phyloP scores from a whole-genome alignment of 2,329 filamentous ascomycete genomes.

The Dactylellina haptotyla region DNA sequence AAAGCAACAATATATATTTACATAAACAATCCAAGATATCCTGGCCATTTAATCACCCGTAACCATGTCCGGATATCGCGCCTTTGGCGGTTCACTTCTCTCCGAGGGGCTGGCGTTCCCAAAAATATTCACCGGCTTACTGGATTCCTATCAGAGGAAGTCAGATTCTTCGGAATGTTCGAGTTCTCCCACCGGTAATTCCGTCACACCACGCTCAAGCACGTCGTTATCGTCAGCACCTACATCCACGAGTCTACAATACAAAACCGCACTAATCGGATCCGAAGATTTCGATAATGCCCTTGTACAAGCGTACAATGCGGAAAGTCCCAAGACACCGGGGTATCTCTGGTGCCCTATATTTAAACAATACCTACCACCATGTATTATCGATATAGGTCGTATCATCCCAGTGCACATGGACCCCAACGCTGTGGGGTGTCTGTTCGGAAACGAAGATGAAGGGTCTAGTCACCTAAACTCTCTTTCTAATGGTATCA shows the following conservation, averaged over 20 bases:
- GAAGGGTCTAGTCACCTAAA: conserved; percentile 25
- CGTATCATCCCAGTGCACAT: conserved; percentile 25
- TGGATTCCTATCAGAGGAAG: too few species aligned
- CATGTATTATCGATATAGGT: conserved; percentile 7
- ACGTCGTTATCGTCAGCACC: neutral
- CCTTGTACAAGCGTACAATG: conserved; percentile 19
- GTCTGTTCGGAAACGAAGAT: conserved; percentile 23
- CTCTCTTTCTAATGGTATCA: conserved; percentile 27
- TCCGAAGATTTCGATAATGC: conserved; percentile 9
- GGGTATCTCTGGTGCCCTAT: conserved; percentile 39
- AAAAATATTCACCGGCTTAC: too few species aligned
- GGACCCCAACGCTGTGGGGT: conserved; percentile 9
- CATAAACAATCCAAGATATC: too few species aligned
- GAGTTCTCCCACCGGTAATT: neutral
- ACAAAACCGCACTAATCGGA: neutral
- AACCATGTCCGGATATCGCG: too few species aligned
- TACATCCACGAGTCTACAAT: neutral
- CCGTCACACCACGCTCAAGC: neutral
- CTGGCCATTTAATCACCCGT: too few species aligned
- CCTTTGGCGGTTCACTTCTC: too few species aligned
- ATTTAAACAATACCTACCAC: conserved; percentile 46
- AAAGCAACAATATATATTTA: too few species aligned
- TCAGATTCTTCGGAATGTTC: too few species aligned
- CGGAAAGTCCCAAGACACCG: neutral
- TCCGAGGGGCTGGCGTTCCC: too few species aligned